These are phyloP conservation scores for Fusarium sp. DNA, from an alignment of 2,329 filamentous ascomycete species.

Conservation along the genomic window DNA sequence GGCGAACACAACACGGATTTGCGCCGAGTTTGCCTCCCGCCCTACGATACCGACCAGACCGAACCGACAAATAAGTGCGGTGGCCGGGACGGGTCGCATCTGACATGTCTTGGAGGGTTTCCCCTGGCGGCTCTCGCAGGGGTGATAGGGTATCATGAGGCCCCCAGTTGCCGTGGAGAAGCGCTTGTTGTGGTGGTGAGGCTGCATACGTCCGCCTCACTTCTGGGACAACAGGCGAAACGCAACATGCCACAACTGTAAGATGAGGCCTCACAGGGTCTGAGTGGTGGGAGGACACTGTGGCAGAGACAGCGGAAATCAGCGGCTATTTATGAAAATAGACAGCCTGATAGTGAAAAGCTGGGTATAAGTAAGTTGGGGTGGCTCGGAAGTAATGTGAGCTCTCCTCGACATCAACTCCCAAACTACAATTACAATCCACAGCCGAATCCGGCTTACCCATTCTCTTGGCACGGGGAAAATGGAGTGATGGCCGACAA, in stretches of 20 bases:
- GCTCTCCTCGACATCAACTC: not conserved
- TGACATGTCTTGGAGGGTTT: conserved; percentile 19
- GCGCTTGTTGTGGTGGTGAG: conserved; percentile 26
- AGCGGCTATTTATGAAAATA: not conserved
- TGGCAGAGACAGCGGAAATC: not conserved
- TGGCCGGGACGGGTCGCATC: conserved; percentile 3
- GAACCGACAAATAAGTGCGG: not conserved
- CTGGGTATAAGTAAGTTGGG: conserved; percentile 14
- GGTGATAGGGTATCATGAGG: conserved; percentile 17
- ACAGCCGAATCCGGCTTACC: not conserved
- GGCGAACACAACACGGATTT: conserved; percentile 1
- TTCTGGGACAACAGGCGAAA: conserved; percentile 29
- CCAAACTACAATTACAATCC: conserved; percentile 5
- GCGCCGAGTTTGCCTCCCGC: conserved; percentile 12
- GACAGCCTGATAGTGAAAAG: conserved; percentile 4
- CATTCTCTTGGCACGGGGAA: not conserved
- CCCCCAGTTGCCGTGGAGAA: conserved; percentile 15
- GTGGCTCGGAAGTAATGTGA: not conserved
- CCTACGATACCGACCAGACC: not conserved
- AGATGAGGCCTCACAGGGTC: conserved; percentile 27
- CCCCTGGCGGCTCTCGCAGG: not conserved
- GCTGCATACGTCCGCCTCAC: conserved; percentile 42
- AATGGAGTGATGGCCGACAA: not conserved
- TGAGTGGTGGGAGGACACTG: not conserved
- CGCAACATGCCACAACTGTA: conserved; percentile 31